Conservation (phyloP, 2,329 filamentous ascomycete genomes). For the Aureobasidium vineae region DNA sequence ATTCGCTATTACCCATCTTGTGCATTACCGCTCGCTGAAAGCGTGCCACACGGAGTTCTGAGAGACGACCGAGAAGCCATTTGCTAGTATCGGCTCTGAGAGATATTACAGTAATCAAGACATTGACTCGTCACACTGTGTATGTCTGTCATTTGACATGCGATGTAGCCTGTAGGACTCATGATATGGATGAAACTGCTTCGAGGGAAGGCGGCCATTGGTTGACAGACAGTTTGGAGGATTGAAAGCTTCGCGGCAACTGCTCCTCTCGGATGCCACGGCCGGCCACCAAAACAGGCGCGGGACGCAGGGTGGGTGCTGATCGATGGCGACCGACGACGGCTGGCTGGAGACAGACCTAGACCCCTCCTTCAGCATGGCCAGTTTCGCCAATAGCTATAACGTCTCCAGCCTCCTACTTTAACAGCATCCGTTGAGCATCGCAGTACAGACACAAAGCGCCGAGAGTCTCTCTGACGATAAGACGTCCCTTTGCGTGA, state of each 20-base stretch:
- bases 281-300: constrained; percentile 9
- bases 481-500: constrained; percentile 3
- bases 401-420: neutral
- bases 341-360: constrained; percentile 9
- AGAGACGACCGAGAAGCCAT: neutral
- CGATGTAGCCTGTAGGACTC: neutral
- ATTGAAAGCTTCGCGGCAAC: constrained; percentile 12
- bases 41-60: constrained; percentile 17
- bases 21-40: constrained; percentile 20
- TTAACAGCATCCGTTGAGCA: neutral
- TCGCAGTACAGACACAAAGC: neutral
- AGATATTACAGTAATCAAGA: constrained; percentile 18
- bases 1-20: constrained; percentile 19
- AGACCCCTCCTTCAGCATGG: constrained; percentile 16
- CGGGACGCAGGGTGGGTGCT: constrained; percentile 12
- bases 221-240: neutral
- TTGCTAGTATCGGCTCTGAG: neutral
- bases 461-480: neutral
- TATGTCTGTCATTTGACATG: neutral
- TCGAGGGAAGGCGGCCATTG: neutral
- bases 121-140: neutral
- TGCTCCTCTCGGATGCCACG: constrained; percentile 13
- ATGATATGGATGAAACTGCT: neutral
- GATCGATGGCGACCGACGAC: constrained; percentile 21
- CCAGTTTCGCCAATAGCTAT: neutral